phyloP scores from a whole-genome alignment of 1,139 yeast genomes.

The Suhomyces yuchorum region DNA sequence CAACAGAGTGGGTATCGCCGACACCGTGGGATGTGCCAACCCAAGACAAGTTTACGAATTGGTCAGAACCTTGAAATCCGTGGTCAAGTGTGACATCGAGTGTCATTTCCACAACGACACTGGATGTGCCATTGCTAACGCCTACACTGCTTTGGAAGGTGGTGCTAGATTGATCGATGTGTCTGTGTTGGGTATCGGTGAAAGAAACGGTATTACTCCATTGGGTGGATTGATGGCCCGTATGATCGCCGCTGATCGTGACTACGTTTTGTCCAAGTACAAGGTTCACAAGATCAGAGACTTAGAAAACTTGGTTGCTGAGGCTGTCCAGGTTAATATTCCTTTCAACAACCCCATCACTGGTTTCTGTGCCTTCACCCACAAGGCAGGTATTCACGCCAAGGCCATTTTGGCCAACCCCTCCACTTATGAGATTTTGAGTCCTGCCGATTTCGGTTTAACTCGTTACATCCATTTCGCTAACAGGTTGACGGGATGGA shows the following conservation, averaged over 20 bases:
- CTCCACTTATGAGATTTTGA: slow-evolving; percentile 93
- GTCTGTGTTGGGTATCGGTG: slow-evolving; percentile 96
- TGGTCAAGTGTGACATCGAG: slow-evolving; percentile 95
- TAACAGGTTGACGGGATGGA: slow-evolving; percentile 98
- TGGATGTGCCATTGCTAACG: slow-evolving; percentile 98
- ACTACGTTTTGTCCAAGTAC: slow-evolving; percentile 91
- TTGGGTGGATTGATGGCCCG: slow-evolving; percentile 98
- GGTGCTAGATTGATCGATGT: slow-evolving; percentile 96
- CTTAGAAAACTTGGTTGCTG: slow-evolving; percentile 93
- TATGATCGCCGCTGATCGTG: slow-evolving; percentile 98
- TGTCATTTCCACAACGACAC: slow-evolving; percentile 99
- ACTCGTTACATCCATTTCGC: slow-evolving; percentile 96
- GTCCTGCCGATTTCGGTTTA: slow-evolving; percentile 93
- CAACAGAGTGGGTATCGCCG: slow-evolving; percentile 98
- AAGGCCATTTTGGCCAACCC: slow-evolving; percentile 98
- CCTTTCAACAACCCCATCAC: slow-evolving; percentile 99
- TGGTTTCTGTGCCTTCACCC: slow-evolving; percentile 99
- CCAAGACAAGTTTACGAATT: slow-evolving; percentile 98
- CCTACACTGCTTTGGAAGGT: slow-evolving; percentile 96
- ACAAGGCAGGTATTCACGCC: slow-evolving; percentile 99
- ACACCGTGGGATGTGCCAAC: slow-evolving; percentile 98
- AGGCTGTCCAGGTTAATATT: slow-evolving; percentile 93
- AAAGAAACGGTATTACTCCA: slow-evolving; percentile 98
- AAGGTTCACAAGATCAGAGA: slow-evolving; percentile 96
- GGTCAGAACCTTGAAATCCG: slow-evolving; percentile 88